Base-by-base conservation (phyloP, 495 filamentous ascomycete genomes). In the Lindgomyces ingoldianus region DNA sequence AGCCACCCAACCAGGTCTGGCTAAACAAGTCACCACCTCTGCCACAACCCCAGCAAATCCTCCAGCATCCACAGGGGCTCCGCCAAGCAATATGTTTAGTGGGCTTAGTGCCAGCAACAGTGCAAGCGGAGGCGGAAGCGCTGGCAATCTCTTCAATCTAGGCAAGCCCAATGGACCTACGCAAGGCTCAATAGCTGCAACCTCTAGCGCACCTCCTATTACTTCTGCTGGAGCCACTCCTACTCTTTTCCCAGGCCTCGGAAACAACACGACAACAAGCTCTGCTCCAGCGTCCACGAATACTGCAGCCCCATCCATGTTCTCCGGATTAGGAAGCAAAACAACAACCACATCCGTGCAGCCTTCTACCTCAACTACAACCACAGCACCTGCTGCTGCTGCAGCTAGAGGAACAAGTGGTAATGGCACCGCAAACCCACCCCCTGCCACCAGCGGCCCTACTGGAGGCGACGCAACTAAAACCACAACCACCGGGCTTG, bases 401-500 rank as follows among this genome's bases (percentile, higher is more conserved):
- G 41, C 60, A n/a, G n/a, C n/a, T 14, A 14, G 33, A 39, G 33
- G 33, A 39, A 14, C 33, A 39, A 9, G 44, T 66, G 50, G 60
- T 68, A n/a, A n/a, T 18, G 21, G 16, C 18, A 57, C 54, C 24
- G 27, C 39, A 26, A 69, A 47, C 53, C 60, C 67, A 11, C 42
- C 74, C 29, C 56, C 72, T 29, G 65, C 72, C 45, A 8, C 51
- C 26, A 58, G n/a, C n/a, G n/a, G n/a, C n/a, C n/a, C 66, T 50
- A 68, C 67, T 1, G 46, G 72, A 14, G 69, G 74, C 3, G 70
- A 72, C 12, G 68, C 79, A 24, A 19, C 52, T 21, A 77, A 71
- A 10, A 14, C 6, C 33, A 14, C 33, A 6, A 6, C 33, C 33
- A 68, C 18, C 27, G 51, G 48, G 16, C 77, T 91, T 59, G 81